Evolutionary conservation across 1,284 basidiomycete genomes (phyloP).

Genomic region (Ganoderma multipileum): DNA sequence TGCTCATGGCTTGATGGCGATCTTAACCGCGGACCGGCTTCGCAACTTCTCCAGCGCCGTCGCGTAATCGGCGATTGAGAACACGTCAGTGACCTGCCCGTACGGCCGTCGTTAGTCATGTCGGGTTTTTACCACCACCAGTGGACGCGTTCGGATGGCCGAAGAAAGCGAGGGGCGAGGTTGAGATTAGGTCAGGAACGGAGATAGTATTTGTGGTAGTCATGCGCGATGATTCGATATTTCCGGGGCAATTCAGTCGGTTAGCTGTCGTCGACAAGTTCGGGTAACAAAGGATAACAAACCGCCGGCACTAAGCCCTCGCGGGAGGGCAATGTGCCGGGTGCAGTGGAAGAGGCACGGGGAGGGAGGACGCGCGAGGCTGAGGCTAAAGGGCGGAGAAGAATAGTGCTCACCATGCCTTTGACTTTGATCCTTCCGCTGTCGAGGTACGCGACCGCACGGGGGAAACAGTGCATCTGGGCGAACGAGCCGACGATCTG

Average conservation of each 20-base stretch:
- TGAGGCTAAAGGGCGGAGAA: not conserved
- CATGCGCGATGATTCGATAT: not conserved
- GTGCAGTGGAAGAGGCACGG: not conserved
- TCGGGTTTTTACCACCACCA: not conserved
- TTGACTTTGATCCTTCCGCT: constrained; percentile 83
- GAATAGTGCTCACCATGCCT: constrained; percentile 67
- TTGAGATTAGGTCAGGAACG: constrained; percentile 3
- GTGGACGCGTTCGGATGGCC: not conserved
- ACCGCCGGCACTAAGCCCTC: not conserved
- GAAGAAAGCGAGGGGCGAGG: not conserved
- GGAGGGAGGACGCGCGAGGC: not conserved
- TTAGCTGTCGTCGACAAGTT: not conserved
- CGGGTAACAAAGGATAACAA: not conserved
- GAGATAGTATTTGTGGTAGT: not conserved
- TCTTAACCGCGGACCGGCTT: constrained; percentile 72
- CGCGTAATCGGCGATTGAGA: constrained; percentile 81
- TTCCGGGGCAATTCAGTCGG: not conserved
- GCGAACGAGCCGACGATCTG: constrained; percentile 89
- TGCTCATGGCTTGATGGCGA: constrained; percentile 61
- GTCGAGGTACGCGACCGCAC: constrained; percentile 88
- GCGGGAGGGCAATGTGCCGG: not conserved
- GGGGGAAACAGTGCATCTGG: constrained; percentile 87
- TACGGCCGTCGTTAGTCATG: not conserved
- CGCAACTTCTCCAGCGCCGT: constrained; percentile 86
- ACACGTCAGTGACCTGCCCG: constrained; percentile 72